These are phyloP conservation scores for Aegilops longissima DNA, from an alignment of 176 grass and related monocot species.

Conservation along the genomic window DNA sequence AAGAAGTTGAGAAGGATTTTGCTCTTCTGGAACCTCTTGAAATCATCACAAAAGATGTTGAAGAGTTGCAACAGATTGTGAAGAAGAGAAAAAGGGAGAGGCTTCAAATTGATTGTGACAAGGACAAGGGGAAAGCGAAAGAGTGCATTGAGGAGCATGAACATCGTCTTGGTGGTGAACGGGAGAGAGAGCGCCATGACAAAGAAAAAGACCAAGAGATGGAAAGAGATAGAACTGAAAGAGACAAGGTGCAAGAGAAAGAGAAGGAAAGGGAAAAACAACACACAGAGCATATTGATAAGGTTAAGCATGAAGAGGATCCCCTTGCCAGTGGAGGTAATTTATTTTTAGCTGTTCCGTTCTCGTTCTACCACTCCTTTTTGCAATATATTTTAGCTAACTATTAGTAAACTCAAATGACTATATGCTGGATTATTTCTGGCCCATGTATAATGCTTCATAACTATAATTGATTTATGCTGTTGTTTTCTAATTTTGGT, in stretches of 20 bases:
- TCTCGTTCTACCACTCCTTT: neutral
- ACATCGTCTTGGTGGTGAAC: conserved; percentile 45
- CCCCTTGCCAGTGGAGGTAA: conserved; percentile 61
- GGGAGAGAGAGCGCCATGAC: conserved; percentile 60
- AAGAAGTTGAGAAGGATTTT: conserved; percentile 77
- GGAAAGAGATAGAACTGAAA: conserved; percentile 62
- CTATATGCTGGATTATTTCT: neutral
- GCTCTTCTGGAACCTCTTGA: conserved; percentile 92
- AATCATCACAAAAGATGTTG: conserved; percentile 88
- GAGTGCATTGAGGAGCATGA: conserved; percentile 57
- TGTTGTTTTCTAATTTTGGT: conserved; percentile 3
- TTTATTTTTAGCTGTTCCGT: conserved; percentile 25
- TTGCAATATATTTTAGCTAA: conserved; percentile 22
- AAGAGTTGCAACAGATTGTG: conserved; percentile 88
- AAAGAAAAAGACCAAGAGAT: conserved; percentile 69
- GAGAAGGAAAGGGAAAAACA: conserved; percentile 68
- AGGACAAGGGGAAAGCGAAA: conserved; percentile 70
- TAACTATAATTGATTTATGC: neutral
- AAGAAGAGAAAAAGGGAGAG: conserved; percentile 72
- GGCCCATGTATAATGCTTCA: neutral
- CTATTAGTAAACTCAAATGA: neutral
- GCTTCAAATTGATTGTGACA: conserved; percentile 58
- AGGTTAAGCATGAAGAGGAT: conserved; percentile 63
- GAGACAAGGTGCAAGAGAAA: conserved; percentile 52
- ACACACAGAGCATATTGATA: conserved; percentile 54